Base-by-base conservation (phyloP, 2,329 filamentous ascomycete species). In the Xylogone sp. region DNA sequence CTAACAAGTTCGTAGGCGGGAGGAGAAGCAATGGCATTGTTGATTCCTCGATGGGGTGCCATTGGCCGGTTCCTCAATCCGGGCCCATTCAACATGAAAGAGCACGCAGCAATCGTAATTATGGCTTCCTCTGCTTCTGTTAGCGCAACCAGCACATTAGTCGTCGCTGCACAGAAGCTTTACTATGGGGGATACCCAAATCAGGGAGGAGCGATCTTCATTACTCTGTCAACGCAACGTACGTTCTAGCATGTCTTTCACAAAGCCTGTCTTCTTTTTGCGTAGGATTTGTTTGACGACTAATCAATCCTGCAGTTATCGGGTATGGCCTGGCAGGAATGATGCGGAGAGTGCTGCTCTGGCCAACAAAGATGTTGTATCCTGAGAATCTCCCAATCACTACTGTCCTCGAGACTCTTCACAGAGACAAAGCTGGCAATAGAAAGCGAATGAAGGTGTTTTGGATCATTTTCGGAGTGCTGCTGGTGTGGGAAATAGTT, bases 21-120 rank as follows among this genome's bases (percentile, higher is more conserved):
- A 4, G 72, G 73, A 13, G 67, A 73, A 46, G 56, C 59, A 10
- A 65, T 74, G 66, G 65, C 68, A 1, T 48, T 62, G 2, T 21
- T 46, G 6, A 68, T 75, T 19, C 72, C 72, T 1, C 59, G 61
- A 21, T 60, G 58, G 45, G 69, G 68, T 10, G 34, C 56, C 10
- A 49, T 72, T 45, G 68, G 68, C 6, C 59, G 64, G 2, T 71
- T 63, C 42, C 50, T 72, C 27, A 86, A 86, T 50, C 81, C 83
- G 0, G 81, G 82, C 0, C 82, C 82, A 0, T 86, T 86, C 67
- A 86, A 84, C 60, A 74, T 84, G 64, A 87, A 87, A 66, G 83
- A 87, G 61, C 83, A 86, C 62, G 68, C 81, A 44, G 77, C 86
- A 54, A 83, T 86, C 50, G 79, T 82, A 19, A 78, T 84, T 57